Evolutionary conservation across 2,329 filamentous ascomycete species (phyloP).

Genomic region (Paraphaeosphaeria minitans): DNA sequence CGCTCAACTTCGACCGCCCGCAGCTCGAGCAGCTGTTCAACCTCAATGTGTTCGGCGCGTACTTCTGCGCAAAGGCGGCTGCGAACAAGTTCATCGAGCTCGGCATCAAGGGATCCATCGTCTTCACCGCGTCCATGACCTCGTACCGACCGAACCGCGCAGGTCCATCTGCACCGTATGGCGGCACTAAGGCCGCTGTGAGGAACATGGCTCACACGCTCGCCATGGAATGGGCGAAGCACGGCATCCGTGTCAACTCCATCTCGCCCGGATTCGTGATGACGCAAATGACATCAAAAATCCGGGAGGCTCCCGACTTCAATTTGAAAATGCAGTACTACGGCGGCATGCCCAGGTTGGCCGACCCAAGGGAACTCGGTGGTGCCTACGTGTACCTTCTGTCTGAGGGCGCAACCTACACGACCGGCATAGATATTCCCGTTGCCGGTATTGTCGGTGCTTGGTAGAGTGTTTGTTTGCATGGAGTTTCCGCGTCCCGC

Average conservation of each 20-base stretch:
- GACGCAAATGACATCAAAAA: constrained; percentile 63
- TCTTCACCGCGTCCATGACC: constrained; percentile 58
- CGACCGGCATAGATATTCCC: constrained; percentile 56
- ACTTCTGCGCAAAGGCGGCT: constrained; percentile 53
- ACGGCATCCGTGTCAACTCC: constrained; percentile 81
- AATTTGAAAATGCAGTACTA: constrained; percentile 61
- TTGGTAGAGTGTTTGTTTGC: constrained; percentile 35
- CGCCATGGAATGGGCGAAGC: constrained; percentile 82
- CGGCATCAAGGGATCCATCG: constrained; percentile 54
- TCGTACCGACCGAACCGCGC: constrained; percentile 57
- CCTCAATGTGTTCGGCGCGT: constrained; percentile 56
- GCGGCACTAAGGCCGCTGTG: constrained; percentile 51
- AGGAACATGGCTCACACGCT: constrained; percentile 60
- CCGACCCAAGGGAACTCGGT: constrained; percentile 57
- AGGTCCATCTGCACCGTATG: constrained; percentile 57
- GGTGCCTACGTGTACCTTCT: constrained; percentile 57
- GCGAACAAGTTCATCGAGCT: constrained; percentile 53
- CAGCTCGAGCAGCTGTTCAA: constrained; percentile 55
- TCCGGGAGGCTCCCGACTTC: constrained; percentile 57
- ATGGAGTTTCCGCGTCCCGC: background rate
- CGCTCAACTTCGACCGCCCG: constrained; percentile 57
- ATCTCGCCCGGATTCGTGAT: constrained; percentile 89
- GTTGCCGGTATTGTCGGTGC: constrained; percentile 56
- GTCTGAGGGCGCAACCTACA: constrained; percentile 55
- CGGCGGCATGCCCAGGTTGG: constrained; percentile 58